phyloP scores from a whole-genome alignment of 2,329 filamentous ascomycete species.

The Allantophomopsis cytisporea region DNA sequence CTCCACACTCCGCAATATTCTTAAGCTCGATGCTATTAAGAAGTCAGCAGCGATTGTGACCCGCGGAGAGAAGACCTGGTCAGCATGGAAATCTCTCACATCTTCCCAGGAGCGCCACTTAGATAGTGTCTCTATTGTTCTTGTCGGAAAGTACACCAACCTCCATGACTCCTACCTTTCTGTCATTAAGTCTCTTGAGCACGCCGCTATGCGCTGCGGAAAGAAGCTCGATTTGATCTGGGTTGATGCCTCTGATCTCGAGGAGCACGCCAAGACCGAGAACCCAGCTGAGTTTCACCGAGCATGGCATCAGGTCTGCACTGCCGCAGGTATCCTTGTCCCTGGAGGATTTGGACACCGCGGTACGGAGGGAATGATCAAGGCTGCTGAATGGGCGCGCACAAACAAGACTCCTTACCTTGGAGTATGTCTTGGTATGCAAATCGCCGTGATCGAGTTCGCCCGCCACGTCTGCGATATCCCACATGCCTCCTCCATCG shows the following conservation, averaged over 20 bases:
- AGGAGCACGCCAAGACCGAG: constrained; percentile 43
- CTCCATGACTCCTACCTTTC: constrained; percentile 79
- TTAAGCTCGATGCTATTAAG: constrained; percentile 46
- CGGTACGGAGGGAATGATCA: constrained; percentile 83
- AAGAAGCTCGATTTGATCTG: constrained; percentile 69
- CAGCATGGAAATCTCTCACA: constrained; percentile 63
- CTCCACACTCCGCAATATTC: constrained; percentile 45
- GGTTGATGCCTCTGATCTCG: constrained; percentile 77
- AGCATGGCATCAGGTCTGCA: constrained; percentile 71
- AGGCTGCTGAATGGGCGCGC: constrained; percentile 75
- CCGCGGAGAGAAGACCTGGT: constrained; percentile 60
- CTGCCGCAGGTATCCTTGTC: constrained; percentile 47
- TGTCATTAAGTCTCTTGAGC: constrained; percentile 78
- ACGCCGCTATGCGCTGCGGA: constrained; percentile 76
- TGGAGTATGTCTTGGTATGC: constrained; percentile 77
- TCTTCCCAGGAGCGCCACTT: constrained; percentile 50
- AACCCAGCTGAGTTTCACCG: constrained; percentile 68
- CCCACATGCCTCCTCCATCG: constrained; percentile 10
- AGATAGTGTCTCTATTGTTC: constrained; percentile 63
- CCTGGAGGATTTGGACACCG: constrained; percentile 55
- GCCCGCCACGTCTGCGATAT: constrained; percentile 64
- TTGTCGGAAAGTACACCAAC: constrained; percentile 86
- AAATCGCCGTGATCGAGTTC: constrained; percentile 82
- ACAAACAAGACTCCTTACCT: constrained; percentile 71
- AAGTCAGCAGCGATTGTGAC: constrained; percentile 38